Percentiles rank a stretch among this genome's conserved stretches.
These are phyloP conservation scores for Ceratocystis variospora DNA, from an alignment of 2,329 filamentous ascomycete species.

Conservation along the genomic window DNA sequence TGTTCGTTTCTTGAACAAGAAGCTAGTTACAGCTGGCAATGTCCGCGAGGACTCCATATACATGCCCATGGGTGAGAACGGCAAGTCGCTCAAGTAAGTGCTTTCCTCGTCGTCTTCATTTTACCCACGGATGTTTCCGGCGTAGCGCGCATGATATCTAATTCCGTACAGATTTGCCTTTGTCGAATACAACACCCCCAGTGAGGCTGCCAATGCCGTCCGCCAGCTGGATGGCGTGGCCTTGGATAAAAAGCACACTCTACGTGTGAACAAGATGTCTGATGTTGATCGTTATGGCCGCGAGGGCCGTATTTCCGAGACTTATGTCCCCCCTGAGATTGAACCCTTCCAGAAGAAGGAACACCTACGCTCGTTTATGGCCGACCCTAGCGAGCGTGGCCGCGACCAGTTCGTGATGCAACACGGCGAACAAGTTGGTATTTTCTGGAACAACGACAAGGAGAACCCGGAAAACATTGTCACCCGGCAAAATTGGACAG, in stretches of 20 bases:
- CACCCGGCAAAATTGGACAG: constrained; percentile 91
- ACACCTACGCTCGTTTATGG: constrained; percentile 86
- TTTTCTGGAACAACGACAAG: constrained; percentile 98
- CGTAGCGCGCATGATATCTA: constrained; percentile 7
- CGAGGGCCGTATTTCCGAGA: constrained; percentile 84
- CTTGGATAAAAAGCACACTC: constrained; percentile 92
- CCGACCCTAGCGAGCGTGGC: constrained; percentile 62
- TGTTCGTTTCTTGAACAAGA: constrained; percentile 89
- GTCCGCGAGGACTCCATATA: constrained; percentile 76
- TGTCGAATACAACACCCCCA: constrained; percentile 84
- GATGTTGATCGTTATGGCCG: constrained; percentile 93
- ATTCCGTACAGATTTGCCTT: constrained; percentile 66
- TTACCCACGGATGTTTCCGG: background rate
- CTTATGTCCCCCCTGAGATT: constrained; percentile 69
- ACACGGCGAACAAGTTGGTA: constrained; percentile 77
- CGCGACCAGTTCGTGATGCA: constrained; percentile 95
- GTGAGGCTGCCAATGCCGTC: constrained; percentile 77
- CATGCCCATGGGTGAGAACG: constrained; percentile 85
- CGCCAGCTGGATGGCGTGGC: constrained; percentile 75
- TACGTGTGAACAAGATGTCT: constrained; percentile 94
- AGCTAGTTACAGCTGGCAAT: constrained; percentile 73
- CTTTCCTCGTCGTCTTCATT: background rate
- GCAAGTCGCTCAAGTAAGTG: constrained; percentile 70
- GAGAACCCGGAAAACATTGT: constrained; percentile 78
- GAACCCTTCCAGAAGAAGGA: constrained; percentile 88